A percentile compares a stretch with the other conserved stretches of the same genome.
Conservation (phyloP, 495 filamentous ascomycete species). For the Trichoderma virens region DNA sequence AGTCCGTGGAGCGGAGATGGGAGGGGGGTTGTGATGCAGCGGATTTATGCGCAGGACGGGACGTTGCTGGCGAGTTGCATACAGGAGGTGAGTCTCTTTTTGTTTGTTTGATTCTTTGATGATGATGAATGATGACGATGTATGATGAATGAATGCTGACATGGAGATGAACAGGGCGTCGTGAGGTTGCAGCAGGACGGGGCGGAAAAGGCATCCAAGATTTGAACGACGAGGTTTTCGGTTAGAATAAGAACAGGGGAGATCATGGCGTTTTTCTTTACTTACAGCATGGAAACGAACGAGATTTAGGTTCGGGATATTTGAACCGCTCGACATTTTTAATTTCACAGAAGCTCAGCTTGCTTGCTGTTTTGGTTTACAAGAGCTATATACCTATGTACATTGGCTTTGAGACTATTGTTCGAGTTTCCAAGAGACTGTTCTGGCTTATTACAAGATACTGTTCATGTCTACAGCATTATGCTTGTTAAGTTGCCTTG, state of each 20-base stretch:
- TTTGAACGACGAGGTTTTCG: neutral
- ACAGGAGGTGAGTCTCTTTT: conserved; percentile 55
- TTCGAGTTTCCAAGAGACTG: no score
- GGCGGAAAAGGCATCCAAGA: conserved; percentile 6
- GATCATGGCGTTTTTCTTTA: neutral
- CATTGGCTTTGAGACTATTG: no score
- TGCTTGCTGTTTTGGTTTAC: no score
- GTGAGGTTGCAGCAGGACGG: conserved; percentile 40
- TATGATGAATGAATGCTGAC: neutral
- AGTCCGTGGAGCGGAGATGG: conserved; percentile 92
- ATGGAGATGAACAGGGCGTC: conserved; percentile 33
- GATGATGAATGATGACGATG: neutral
- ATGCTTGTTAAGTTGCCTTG: no score
- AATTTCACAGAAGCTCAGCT: no score
- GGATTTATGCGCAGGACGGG: conserved; percentile 79
- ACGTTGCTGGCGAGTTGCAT: conserved; percentile 76
- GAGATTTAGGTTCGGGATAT: neutral
- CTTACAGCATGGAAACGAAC: neutral
- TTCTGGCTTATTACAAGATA: no score
- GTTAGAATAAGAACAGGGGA: no score
- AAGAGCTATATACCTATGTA: no score
- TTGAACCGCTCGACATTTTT: no score
- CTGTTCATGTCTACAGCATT: no score
- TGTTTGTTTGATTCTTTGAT: conserved; percentile 15
- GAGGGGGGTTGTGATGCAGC: conserved; percentile 76